A percentile compares a stretch with the other conserved stretches of the same genome.
Evolutionary conservation across 192 early-diverging fungal genomes (phyloP).

Genomic region (Spizellomyces sp.): DNA sequence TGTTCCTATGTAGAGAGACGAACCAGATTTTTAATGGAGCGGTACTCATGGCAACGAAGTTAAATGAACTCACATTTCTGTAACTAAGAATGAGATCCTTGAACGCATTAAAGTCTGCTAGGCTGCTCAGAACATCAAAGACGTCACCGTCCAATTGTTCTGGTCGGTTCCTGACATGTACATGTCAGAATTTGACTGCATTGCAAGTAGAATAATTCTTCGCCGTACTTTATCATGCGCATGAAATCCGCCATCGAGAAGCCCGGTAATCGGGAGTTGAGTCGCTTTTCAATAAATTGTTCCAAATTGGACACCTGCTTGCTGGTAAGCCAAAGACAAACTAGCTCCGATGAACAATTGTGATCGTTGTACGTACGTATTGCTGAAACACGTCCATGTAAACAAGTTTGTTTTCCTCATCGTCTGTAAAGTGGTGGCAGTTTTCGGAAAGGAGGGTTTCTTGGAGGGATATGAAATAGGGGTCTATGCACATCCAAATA

Average conservation of each 20-base stretch:
- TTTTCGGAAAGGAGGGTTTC: conserved; percentile 41
- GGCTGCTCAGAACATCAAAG: conserved; percentile 52
- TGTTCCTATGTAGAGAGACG: too few species aligned
- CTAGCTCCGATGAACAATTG: background rate
- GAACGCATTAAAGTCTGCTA: conserved; percentile 57
- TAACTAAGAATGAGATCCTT: conserved; percentile 58
- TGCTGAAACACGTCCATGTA: conserved; percentile 57
- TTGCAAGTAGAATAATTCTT: too few species aligned
- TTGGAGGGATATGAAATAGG: background rate
- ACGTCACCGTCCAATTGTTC: conserved; percentile 57
- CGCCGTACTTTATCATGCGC: conserved; percentile 38
- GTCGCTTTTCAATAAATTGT: conserved; percentile 41
- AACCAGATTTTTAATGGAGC: too few species aligned
- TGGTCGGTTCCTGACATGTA: background rate
- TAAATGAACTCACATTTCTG: conserved; percentile 32
- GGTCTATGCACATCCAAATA: background rate
- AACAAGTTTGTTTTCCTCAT: conserved; percentile 60
- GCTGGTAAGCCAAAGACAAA: background rate
- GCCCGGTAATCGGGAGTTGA: conserved; percentile 35
- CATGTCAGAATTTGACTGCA: background rate
- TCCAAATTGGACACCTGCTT: conserved; percentile 40
- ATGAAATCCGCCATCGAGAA: conserved; percentile 54
- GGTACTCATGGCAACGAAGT: background rate
- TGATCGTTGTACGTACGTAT: conserved; percentile 43
- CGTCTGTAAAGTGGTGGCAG: conserved; percentile 48